These are phyloP conservation scores for Pseudozyma tsukubaensis DNA, from an alignment of 1,284 basidiomycete species.

Conservation along the genomic window DNA sequence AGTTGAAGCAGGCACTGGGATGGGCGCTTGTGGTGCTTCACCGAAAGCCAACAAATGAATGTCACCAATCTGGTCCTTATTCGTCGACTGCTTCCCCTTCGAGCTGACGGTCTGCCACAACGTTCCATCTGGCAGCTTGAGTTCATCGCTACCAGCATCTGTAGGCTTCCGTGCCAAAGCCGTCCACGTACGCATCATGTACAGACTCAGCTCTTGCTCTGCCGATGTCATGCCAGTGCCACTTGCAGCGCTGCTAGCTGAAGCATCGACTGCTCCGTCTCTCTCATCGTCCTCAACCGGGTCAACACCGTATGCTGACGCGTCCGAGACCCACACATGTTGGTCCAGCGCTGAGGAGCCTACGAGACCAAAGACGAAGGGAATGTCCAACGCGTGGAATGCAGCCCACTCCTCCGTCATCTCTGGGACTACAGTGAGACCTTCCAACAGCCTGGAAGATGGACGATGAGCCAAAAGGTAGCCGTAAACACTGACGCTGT, in stretches of 20 bases:
- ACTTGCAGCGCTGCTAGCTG: neutral
- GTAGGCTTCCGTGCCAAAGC: slow-evolving; percentile 18
- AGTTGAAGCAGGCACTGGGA: neutral
- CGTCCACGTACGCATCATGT: slow-evolving; percentile 45
- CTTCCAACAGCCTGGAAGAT: slow-evolving; percentile 26
- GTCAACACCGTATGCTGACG: slow-evolving; percentile 31
- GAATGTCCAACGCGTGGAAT: slow-evolving; percentile 48
- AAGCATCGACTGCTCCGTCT: too few relatives aligned
- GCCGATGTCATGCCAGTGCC: slow-evolving; percentile 20
- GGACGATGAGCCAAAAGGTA: slow-evolving; percentile 45
- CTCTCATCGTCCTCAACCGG: slow-evolving; percentile 14
- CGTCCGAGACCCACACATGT: slow-evolving; percentile 11
- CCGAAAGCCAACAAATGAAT: slow-evolving; percentile 31
- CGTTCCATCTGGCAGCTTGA: slow-evolving; percentile 21
- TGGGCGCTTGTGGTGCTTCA: slow-evolving; percentile 28
- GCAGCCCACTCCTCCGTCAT: slow-evolving; percentile 39
- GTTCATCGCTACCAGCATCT: neutral
- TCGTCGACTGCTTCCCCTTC: neutral
- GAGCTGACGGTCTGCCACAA: slow-evolving; percentile 17
- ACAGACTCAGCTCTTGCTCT: slow-evolving; percentile 32
- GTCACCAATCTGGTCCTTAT: neutral
- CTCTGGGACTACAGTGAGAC: slow-evolving; percentile 28
- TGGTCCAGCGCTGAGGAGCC: slow-evolving; percentile 9
- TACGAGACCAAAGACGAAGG: slow-evolving; percentile 44
- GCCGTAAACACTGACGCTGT: slow-evolving; percentile 26